Percentiles rank a stretch among this genome's conserved stretches.
Conservation (phyloP, 148 eudicot species). For the Rhododendron mucronatum region DNA sequence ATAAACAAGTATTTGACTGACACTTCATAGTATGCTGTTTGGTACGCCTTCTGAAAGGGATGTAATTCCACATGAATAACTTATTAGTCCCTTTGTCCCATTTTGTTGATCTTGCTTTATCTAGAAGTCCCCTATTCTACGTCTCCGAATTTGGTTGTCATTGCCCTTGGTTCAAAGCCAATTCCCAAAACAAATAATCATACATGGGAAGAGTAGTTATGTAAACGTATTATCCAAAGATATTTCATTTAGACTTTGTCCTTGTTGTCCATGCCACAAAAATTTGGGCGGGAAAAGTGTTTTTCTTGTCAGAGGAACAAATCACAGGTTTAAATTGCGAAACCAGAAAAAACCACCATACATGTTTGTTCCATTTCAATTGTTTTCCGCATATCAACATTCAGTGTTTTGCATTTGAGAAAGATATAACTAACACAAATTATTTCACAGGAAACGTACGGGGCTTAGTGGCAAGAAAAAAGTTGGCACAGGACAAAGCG, state of each 20-base stretch:
- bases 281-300: not conserved
- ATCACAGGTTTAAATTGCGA: not conserved
- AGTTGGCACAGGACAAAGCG: conserved; percentile 64
- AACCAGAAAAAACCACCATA: conserved; percentile 1
- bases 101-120: not conserved
- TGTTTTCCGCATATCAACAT: not conserved
- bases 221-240: not conserved
- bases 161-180: not conserved
- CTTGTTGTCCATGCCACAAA: not conserved
- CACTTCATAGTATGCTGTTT: not conserved
- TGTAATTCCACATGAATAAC: not conserved
- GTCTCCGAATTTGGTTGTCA: not conserved
- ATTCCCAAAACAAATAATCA: not conserved
- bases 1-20: not conserved
- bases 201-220: not conserved
- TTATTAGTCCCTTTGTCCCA: not conserved
- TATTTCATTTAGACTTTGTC: not conserved
- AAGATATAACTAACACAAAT: conserved; percentile 7
- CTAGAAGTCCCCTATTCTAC: not conserved
- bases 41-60: not conserved
- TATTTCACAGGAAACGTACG: conserved; percentile 62
- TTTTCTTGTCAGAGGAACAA: not conserved
- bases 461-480: conserved; percentile 68
- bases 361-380: not conserved
- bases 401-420: not conserved